Evolutionary conservation across 805 yeast species (phyloP), one percentile per base, ranked within the genome.

Genomic region (Yarrowia deformans): DNA sequence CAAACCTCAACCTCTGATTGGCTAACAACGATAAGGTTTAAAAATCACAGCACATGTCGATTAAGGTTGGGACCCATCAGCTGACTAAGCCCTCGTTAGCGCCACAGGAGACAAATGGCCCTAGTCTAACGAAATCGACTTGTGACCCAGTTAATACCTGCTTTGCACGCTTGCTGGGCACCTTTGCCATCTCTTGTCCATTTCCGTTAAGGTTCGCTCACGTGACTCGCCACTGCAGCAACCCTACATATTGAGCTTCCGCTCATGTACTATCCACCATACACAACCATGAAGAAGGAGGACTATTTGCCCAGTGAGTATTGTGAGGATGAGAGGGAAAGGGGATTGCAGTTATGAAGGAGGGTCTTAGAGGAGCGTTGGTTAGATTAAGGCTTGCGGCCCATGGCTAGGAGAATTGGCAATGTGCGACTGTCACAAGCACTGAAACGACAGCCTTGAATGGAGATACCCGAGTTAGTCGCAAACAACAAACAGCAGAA

Each of bases 231-330:
- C 52, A 60, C 52, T 34, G 50, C 50, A 60, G 40, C 66, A 39
- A 60, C 35, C 40, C 49, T 56, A 42, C 48, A 43, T 40, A 14
- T 45, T 18, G 29, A 39, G 50, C 18, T 13, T 29, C 9, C 37
- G 50, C 64, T 43, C 50, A 55, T 40, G 63, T 56, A 40, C 16
- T 56, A 56, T 56, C 63, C 46, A 23, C 48, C 63, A 23, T 60
- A 43, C 52, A 60, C 56, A 10, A 48, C 39, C 56, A 63, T 63
- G 55, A 46, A 37, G 46, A 63, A 63, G 68, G 68, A 63, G 56
- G 68, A 63, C 23, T 63, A 63, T 37, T 40, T 63, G 29, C 68
- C 68, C 40, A 60, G 66, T 60, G 66, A 60, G 66, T 60, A 60
- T 34, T 13, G 35, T 5, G 40, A 34, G 16, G 55, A n/a, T 29